Base-by-base conservation (phyloP, 164 flowering plant species). In the Litsea cubeba region DNA sequence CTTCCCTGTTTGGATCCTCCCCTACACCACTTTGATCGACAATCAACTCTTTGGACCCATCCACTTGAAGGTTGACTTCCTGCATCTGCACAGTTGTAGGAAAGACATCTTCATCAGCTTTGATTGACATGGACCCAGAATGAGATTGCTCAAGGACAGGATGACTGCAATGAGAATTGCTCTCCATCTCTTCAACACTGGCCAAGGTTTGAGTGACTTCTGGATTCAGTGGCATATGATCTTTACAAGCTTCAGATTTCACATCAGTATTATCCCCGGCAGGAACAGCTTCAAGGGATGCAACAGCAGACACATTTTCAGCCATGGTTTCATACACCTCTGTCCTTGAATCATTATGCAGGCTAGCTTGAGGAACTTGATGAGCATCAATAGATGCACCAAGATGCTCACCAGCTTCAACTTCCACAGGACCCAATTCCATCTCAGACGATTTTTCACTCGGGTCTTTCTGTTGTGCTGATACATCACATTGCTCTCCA, bases 231-330 rank as follows among this genome's bases (percentile, higher is more conserved):
- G 62, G 73, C 75, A 26, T 77, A 81, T 54, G 60, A 62, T 76
- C 80, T 68, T 82, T 74, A 54, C 62, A 79, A 71, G 70, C 85
- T 65, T 81, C 75, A 62, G 80, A 63, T 71, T 60, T 62, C 18
- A 28, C 32, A 60, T 76, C 82, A 46, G 82, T 72, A 73, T 75
- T 23, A 20, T 76, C 76, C 35, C 74, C 74, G 1, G 14, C 54
- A 74, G 79, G 79, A 8, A 79, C 22, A 51, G 65, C 71, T 76
- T 74, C 72, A 70, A 85, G 75, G 20, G 76, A 72, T 22, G 78
- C 69, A 67, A 74, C 51, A 70, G 72, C 69, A 60, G 72, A 72
- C 10, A 71, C 65, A 70, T 62, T 69, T 70, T 71, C 81, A 46
- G 60, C 17, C 46, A 40, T 5, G 12, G n/a, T 32, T 4, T 3